Conservation (phyloP, 768 basidiomycete species). For the Kondoa subrosea region DNA sequence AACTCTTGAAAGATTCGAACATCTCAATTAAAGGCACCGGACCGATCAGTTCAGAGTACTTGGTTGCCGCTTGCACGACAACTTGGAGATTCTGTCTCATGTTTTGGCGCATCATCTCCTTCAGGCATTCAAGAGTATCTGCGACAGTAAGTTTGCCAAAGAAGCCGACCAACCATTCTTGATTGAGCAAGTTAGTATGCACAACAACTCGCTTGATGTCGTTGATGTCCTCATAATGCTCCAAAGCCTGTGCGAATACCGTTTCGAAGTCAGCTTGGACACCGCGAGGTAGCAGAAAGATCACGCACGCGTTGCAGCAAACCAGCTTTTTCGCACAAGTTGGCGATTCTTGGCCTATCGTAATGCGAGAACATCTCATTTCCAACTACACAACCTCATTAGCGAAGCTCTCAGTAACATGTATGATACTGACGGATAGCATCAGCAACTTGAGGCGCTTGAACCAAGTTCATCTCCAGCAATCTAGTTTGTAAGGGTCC, state of each 20-base stretch:
- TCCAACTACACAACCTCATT: constrained; percentile 38
- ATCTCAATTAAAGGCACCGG: constrained; percentile 95
- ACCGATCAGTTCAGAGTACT: constrained; percentile 94
- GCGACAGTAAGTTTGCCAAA: constrained; percentile 94
- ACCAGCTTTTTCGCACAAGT: constrained; percentile 96
- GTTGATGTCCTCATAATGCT: constrained; percentile 93
- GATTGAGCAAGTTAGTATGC: constrained; percentile 63
- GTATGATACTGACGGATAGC: constrained; percentile 45
- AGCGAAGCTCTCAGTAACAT: background rate
- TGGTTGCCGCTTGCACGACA: constrained; percentile 92
- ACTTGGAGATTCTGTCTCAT: constrained; percentile 94
- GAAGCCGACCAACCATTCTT: constrained; percentile 95
- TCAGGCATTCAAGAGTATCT: constrained; percentile 85
- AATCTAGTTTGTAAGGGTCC: constrained; percentile 87
- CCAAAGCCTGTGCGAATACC: constrained; percentile 50
- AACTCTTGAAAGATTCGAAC: constrained; percentile 94
- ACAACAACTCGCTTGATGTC: constrained; percentile 98
- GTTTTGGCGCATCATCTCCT: constrained; percentile 93
- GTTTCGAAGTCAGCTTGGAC: too few relatives aligned
- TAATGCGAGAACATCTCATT: constrained; percentile 98
- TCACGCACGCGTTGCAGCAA: constrained; percentile 65
- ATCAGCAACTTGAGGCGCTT: constrained; percentile 96
- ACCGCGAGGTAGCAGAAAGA: background rate
- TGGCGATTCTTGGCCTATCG: constrained; percentile 88
- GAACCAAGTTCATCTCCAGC: constrained; percentile 90